These are phyloP conservation scores for Colletotrichum acutatum DNA, from an alignment of 2,329 filamentous ascomycete species.

Conservation along the genomic window DNA sequence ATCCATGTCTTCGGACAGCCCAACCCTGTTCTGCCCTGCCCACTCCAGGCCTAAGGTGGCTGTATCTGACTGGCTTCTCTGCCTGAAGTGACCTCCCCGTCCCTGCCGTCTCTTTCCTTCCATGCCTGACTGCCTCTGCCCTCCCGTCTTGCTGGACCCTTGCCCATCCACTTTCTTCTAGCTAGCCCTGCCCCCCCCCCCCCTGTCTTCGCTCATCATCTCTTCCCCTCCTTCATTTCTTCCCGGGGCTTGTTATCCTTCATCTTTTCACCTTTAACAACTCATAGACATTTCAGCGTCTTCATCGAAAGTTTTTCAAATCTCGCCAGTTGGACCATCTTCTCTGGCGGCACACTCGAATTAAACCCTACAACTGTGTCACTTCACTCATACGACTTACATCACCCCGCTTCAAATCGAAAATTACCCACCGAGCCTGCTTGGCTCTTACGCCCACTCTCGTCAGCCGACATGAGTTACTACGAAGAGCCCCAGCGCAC, in stretches of 20 bases:
- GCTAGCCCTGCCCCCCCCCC: constrained; percentile 17
- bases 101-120: neutral
- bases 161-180: constrained; percentile 13
- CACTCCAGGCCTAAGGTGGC: neutral
- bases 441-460: neutral
- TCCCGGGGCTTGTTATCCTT: neutral
- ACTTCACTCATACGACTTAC: constrained; percentile 2
- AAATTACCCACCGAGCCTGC: neutral
- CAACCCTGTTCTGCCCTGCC: constrained; percentile 14
- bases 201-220: constrained; percentile 23
- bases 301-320: neutral
- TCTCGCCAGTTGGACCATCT: neutral
- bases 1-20: constrained; percentile 22
- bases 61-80: constrained; percentile 21
- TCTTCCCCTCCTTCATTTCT: constrained; percentile 13
- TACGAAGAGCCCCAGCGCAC: constrained; percentile 62
- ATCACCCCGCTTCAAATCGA: constrained; percentile 13
- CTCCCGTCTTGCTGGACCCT: constrained; percentile 31
- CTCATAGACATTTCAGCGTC: constrained; percentile 2
- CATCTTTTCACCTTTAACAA: neutral
- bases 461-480: constrained; percentile 52
- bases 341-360: neutral
- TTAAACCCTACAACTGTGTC: neutral
- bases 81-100: neutral
- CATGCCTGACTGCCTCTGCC: constrained; percentile 19